These are phyloP conservation scores for Thelonectria discophora DNA, from an alignment of 2,329 filamentous ascomycete species.

Conservation along the genomic window DNA sequence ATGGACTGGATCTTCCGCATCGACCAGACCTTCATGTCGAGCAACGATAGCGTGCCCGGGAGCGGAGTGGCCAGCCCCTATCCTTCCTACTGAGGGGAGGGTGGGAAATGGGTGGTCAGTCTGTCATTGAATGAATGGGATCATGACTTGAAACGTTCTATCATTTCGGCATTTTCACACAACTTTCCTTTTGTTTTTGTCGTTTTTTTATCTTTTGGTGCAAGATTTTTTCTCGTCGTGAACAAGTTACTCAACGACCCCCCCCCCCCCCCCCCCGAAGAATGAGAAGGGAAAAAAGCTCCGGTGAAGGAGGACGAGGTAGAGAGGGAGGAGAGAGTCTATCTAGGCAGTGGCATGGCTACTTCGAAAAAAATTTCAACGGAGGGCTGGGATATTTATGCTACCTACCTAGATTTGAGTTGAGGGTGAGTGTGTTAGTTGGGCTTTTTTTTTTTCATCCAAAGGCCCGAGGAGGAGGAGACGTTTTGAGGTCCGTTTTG, in stretches of 20 bases:
- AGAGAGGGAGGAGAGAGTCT: constrained; percentile 28
- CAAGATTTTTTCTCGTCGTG: constrained; percentile 35
- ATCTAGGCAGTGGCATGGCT: too few species aligned
- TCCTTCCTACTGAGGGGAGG: constrained; percentile 39
- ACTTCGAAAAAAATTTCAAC: constrained; percentile 19
- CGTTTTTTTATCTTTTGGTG: constrained; percentile 21
- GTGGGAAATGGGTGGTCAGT: too few species aligned
- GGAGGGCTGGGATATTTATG: constrained; percentile 35
- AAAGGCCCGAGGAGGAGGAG: too few species aligned
- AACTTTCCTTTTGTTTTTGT: constrained; percentile 41
- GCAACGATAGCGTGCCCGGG: constrained; percentile 52
- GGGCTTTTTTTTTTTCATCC: too few species aligned
- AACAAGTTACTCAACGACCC: too few species aligned
- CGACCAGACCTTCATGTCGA: constrained; percentile 77
- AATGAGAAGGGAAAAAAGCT: constrained; percentile 37
- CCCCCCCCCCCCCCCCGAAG: too few species aligned
- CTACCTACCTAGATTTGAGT: too few species aligned
- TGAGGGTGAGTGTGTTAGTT: too few species aligned
- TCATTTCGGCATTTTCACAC: constrained; percentile 33
- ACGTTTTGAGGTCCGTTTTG: too few species aligned
- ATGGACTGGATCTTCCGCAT: constrained; percentile 97
- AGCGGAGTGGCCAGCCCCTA: constrained; percentile 50
- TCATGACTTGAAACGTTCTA: constrained; percentile 44
- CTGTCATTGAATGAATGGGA: constrained; percentile 28
- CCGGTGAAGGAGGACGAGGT: constrained; percentile 23